Evolutionary conservation across 2,329 filamentous ascomycete genomes (phyloP), one percentile per base, ranked within the genome.

Genomic region (Hymenoscyphus linearis): DNA sequence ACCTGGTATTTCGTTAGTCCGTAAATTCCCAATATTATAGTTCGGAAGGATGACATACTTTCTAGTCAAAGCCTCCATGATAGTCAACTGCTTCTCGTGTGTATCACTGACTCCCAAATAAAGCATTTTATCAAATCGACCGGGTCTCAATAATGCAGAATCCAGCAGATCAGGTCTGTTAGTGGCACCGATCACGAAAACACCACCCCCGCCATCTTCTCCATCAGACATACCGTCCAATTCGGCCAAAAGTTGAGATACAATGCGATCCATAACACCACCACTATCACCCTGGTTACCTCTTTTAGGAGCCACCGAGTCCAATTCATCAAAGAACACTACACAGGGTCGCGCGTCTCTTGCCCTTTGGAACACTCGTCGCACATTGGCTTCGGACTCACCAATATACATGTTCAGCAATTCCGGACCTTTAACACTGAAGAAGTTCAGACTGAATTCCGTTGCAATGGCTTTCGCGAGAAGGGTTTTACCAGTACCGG

Each of bases 261-360:
- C 93, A 67, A 98, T 98, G 60, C 95, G 86, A 74, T 98, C 95
- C 93, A 98, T 98, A 60, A 98, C 95, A 72, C 95, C 95, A 61
- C 95, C 93, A 65, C 91, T 96, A 71, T 98, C 95, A 55, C 95
- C 95, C 75, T 98, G 93, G 71, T 98, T 98, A 40, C 95, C 95
- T 76, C 95, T 84, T 78, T 98, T 98, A 0, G 95, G 95, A 4
- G 95, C 93, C 2, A 98, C 93, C 0, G 90, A 95, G 74, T 96
- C 92, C 67, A 96, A 74, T 74, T 96, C 92, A 71, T 96, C 92
- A 70, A 96, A 96, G 80, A 96, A 96, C 57, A 96, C 91, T 55
- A 93, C 90, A 67, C 91, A 96, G 6, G 92, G 92, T 34, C 91
- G 78, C 1, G 92, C 91, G 74, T 96, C 92, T 52, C 92, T 81